Base-by-base conservation (phyloP, 495 filamentous ascomycete genomes). In the Astrocystis sublimbata region DNA sequence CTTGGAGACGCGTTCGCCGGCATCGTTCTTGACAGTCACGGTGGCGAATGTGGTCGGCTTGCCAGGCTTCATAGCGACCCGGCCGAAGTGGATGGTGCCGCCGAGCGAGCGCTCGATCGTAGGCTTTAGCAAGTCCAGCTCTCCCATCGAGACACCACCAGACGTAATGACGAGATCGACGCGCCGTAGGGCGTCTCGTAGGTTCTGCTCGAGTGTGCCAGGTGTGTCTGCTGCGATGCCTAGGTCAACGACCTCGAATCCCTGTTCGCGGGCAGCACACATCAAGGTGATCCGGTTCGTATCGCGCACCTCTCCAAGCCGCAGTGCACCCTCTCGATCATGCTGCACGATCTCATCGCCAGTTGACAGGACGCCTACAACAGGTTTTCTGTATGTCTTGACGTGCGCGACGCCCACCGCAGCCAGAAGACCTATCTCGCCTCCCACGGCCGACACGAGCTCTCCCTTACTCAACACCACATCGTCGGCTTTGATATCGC, bases 41-140 rank as follows among this genome's bases (percentile, higher is more conserved):
- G 92, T 97, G 4, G 96, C 94, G 67, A 98, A 99, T 2, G 96
- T 98, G 9, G 92, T 96, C 3, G 94, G 94, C 73, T 97, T 98
- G 19, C 94, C 94, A 0, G 94, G 94, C 77, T 98, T 98, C 94
- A 99, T 98, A 28, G 88, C 84, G 6, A 98, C 96, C 28, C 96
- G 87, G 41, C 94, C 94, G 70, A 99, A 99, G 74, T 98, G 94
- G 68, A 99, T 96, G 0, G 89, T 96, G 13, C 94, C 94, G 60
- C 92, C 90, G 5, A 98, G 84, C 2, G 86, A 81, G 55, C 93
- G 88, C 77, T 98, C 94, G 70, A 99, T 92, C 4, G 92, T 97
- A 1, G 96, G 94, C 74, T 99, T 99, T 50, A 99, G 86, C 31
- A 99, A 86, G 71, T 99, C 94, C 1, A 96, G 86, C 76, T 99